These are phyloP conservation scores for Scutellaria galericulata DNA, from an alignment of 257 asterid species.

Conservation along the genomic window DNA sequence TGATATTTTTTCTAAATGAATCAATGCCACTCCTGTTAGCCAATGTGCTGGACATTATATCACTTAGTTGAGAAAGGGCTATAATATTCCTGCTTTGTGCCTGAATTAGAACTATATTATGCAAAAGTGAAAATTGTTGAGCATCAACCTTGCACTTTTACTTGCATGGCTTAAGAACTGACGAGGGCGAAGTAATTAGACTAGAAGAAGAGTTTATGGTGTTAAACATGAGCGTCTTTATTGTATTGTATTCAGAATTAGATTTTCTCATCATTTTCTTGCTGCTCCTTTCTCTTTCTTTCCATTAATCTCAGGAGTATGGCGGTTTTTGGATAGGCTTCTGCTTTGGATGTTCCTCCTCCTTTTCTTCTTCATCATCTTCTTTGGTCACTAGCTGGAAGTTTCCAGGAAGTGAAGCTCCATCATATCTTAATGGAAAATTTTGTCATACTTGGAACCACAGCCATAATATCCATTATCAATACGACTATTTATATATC, in stretches of 20 bases:
- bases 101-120: not conserved
- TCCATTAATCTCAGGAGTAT: conserved; percentile 18
- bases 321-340: not conserved
- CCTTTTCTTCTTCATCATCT: not conserved
- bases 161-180: not conserved
- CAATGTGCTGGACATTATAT: conserved; percentile 1
- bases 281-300: conserved; percentile 5
- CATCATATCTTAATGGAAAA: not conserved
- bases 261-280: not conserved
- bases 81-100: not conserved
- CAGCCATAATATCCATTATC: not conserved
- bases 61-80: conserved; percentile 3
- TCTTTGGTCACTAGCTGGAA: no score
- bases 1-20: not conserved
- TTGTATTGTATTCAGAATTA: not conserved
- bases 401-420: not conserved
- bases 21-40: not conserved
- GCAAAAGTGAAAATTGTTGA: not conserved
- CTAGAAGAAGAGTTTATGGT: not conserved
- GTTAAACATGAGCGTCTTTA: not conserved
- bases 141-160: not conserved
- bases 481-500: not conserved
- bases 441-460: not conserved
- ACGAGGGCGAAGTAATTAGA: conserved; percentile 8
- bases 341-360: not conserved